phyloP scores from a whole-genome alignment of 1,284 basidiomycete genomes.

The Cryptococcus sp. region DNA sequence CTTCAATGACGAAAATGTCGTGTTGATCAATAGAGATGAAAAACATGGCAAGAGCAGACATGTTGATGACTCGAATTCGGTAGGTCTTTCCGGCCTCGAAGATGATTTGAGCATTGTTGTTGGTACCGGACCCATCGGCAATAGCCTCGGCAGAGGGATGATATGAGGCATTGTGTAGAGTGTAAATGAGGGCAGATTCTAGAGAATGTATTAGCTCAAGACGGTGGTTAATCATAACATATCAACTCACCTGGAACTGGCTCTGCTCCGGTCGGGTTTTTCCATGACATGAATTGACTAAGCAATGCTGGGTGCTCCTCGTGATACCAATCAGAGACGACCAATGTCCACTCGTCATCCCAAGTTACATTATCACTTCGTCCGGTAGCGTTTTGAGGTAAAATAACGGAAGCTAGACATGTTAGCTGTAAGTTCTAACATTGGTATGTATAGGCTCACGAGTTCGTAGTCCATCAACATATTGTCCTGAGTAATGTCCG shows the following conservation, averaged over 20 bases:
- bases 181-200: conserved; percentile 82
- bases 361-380: conserved; percentile 57
- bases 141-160: conserved; percentile 50
- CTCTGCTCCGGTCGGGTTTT: conserved; percentile 76
- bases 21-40: conserved; percentile 89
- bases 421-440: not conserved
- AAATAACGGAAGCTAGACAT: conserved; percentile 60
- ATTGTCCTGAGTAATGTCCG: conserved; percentile 64
- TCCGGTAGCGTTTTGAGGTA: conserved; percentile 51
- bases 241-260: conserved; percentile 65
- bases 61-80: conserved; percentile 75
- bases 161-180: conserved; percentile 65
- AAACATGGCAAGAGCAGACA: conserved; percentile 57
- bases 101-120: conserved; percentile 73
- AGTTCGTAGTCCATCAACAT: conserved; percentile 56
- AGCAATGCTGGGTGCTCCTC: conserved; percentile 61
- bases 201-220: not conserved
- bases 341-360: conserved; percentile 85
- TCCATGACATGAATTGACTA: conserved; percentile 65
- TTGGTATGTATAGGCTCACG: conserved; percentile 17
- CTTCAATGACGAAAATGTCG: conserved; percentile 82
- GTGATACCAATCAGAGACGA: conserved; percentile 78
- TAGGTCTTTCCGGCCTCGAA: conserved; percentile 71
- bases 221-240: not conserved
- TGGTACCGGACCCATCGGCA: conserved; percentile 59